A percentile compares a stretch with the other conserved stretches of the same genome.
phyloP scores from a whole-genome alignment of 1,284 basidiomycete genomes.

The Malassezia restricta region DNA sequence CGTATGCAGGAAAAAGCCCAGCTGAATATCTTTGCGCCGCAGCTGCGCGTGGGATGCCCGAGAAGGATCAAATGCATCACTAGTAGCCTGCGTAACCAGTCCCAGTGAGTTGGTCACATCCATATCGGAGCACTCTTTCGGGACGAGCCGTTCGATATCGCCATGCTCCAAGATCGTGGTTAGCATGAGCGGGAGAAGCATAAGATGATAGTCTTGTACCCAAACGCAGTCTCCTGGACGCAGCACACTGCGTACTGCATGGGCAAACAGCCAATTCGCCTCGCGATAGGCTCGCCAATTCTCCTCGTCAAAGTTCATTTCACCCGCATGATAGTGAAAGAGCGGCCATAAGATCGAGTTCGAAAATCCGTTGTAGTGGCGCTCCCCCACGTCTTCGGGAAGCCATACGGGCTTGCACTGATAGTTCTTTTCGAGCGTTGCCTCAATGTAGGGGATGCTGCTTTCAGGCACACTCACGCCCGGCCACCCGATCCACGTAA shows the following conservation, averaged over 20 bases:
- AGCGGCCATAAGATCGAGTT: constrained; percentile 99
- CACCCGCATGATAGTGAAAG: constrained; percentile 75
- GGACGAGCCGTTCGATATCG: constrained; percentile 12
- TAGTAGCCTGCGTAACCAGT: neutral
- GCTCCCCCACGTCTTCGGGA: constrained; percentile 89
- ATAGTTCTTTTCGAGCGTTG: constrained; percentile 77
- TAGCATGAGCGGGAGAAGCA: constrained; percentile 90
- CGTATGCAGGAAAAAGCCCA: constrained; percentile 96
- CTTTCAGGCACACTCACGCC: constrained; percentile 33
- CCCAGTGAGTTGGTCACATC: neutral
- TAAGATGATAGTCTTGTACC: constrained; percentile 60
- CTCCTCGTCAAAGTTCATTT: constrained; percentile 95
- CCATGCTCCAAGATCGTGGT: constrained; percentile 64
- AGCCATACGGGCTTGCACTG: constrained; percentile 96
- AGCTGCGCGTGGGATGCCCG: neutral
- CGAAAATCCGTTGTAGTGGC: constrained; percentile 94
- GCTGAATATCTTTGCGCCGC: constrained; percentile 48
- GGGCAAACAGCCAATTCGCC: constrained; percentile 88
- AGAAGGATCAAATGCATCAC: neutral
- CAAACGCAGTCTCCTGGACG: constrained; percentile 76
- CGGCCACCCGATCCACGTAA: constrained; percentile 47
- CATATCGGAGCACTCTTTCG: constrained; percentile 7
- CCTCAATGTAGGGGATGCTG: constrained; percentile 39
- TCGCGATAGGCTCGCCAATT: constrained; percentile 96
- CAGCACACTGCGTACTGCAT: constrained; percentile 66